Evolutionary conservation across 75 land plant species (phyloP).

Genomic region (Pinus tabuliformis): DNA sequence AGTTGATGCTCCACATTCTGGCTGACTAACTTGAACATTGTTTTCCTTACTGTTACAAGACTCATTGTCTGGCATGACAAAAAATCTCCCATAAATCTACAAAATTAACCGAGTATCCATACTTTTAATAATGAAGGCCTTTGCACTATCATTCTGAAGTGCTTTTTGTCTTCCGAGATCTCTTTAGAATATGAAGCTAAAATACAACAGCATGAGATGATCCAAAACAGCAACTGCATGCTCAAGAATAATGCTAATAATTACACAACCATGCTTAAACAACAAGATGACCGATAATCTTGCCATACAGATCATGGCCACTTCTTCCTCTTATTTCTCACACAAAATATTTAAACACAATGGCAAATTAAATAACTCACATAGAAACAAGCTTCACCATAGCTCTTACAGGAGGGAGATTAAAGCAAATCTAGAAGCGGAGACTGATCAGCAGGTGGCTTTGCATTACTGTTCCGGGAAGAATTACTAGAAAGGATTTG

Average conservation of each 20-base stretch:
- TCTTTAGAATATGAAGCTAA: constrained; percentile 5
- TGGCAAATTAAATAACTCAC: constrained; percentile 2
- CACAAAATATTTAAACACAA: background rate
- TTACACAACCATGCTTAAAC: background rate
- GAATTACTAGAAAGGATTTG: constrained; percentile 25
- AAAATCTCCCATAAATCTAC: background rate
- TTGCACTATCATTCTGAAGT: constrained; percentile 1
- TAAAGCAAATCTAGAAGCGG: constrained; percentile 75
- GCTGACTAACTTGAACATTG: background rate
- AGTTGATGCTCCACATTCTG: background rate
- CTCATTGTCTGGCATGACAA: background rate
- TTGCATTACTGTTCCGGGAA: constrained; percentile 30
- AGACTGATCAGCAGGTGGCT: constrained; percentile 51
- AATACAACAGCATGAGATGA: constrained; percentile 3
- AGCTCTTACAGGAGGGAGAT: constrained; percentile 2
- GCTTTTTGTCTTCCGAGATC: background rate
- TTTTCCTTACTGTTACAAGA: constrained; percentile 3
- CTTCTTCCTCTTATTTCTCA: constrained; percentile 3
- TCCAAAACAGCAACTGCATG: constrained; percentile 1
- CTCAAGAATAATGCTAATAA: background rate
- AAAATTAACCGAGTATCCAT: background rate
- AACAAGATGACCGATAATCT: background rate
- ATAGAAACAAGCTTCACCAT: background rate
- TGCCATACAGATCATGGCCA: background rate
- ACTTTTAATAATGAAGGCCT: background rate